Percentiles rank a stretch among this genome's conserved stretches.
These are phyloP conservation scores for Musa itinerans DNA, from an alignment of 176 grass and related monocot species.

Conservation along the genomic window DNA sequence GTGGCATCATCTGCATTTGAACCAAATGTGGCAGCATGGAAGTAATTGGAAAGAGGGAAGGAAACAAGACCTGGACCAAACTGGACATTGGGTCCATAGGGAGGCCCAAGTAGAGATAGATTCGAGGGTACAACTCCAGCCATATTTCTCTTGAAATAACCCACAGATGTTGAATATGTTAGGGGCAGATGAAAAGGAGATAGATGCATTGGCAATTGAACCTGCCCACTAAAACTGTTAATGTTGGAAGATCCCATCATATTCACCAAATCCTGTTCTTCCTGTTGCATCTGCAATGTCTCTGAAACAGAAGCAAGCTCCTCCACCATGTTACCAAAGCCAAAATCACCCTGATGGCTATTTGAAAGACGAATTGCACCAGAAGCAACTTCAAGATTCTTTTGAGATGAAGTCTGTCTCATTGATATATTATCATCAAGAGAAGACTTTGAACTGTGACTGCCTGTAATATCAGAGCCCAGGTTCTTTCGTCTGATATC, in stretches of 20 bases:
- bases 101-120: conserved; percentile 33
- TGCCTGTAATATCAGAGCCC: conserved; percentile 38
- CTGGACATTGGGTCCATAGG: conserved; percentile 55
- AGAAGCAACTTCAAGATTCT: conserved; percentile 42
- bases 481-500: conserved; percentile 37
- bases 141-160: conserved; percentile 44
- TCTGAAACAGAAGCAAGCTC: conserved; percentile 73
- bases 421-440: conserved; percentile 48
- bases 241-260: conserved; percentile 60
- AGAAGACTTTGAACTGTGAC: conserved; percentile 48
- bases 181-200: conserved; percentile 40
- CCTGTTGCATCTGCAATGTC: conserved; percentile 46
- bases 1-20: conserved; percentile 42
- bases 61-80: conserved; percentile 41
- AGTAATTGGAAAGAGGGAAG: conserved; percentile 44
- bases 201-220: conserved; percentile 54
- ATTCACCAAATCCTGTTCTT: conserved; percentile 66
- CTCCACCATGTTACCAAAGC: conserved; percentile 35
- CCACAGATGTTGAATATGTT: conserved; percentile 35
- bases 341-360: conserved; percentile 54
- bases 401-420: conserved; percentile 40
- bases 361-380: conserved; percentile 62
- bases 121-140: conserved; percentile 43
- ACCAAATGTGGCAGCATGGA: conserved; percentile 31
- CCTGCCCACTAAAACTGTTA: conserved; percentile 60